Evolutionary conservation across 176 grass and related monocot genomes (phyloP), one percentile per base, ranked within the genome.

Genomic region (maize (Zea mays)): DNA sequence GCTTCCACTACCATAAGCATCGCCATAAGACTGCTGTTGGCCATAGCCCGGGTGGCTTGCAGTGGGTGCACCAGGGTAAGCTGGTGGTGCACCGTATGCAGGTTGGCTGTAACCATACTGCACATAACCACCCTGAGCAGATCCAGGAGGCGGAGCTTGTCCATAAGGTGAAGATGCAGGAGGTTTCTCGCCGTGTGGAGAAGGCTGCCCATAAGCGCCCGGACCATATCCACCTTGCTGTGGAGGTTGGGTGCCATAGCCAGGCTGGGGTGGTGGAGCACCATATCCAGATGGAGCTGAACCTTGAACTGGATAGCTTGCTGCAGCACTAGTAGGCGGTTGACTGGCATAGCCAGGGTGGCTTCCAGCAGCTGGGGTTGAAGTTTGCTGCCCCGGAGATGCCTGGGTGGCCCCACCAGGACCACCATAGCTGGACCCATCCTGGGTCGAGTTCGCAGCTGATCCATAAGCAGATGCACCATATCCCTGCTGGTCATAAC

Each of bases 211-310:
- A 79, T 97, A 97, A n/a, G 39, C 7, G 3, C 67, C 54, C 67
- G 88, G 90, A 59, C 85, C 79, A 81, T 97, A 97, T 38, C 72
- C 85, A 35, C 87, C 68, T 85, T 97, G 93, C n/a, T 66, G 20
- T 10, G 77, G 75, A 0, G 82, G 77, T 65, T 82, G 89, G 48
- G 82, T 61, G 47, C 86, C 79, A 81, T 89, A 94, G 65, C 80
- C 67, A 39, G 92, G 47, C 50, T 91, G 92, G 14, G 74, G 55
- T 45, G 87, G 79, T n/a, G 81, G 78, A 47, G 82, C 73, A 0
- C 73, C 54, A 0, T 91, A 91, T 57, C 85, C 82, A 87, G 88
- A 80, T 39, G 84, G 75, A 50, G 75, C 83, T 67, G 87, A 82
- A 48, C 78, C 92, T 69, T 86, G 92, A 0, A 42, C 51, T 4